Base-by-base conservation (phyloP, 495 filamentous ascomycete genomes). In the Annulohypoxylon bovei region DNA sequence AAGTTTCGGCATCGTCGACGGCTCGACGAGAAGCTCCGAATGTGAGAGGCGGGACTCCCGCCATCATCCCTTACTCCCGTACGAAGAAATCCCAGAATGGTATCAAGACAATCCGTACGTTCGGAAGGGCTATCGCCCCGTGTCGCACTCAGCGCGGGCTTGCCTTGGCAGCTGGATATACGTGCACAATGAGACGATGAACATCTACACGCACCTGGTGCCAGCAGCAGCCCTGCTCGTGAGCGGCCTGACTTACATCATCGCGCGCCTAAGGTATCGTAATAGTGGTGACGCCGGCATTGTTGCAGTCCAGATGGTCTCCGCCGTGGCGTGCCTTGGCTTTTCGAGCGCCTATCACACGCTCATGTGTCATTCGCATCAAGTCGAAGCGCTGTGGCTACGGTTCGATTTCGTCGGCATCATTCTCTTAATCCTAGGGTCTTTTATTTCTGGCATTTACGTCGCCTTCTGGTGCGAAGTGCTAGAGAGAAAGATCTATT, bases 141-240 rank as follows among this genome's bases (percentile, higher is more conserved):
- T 86, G 37, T 90, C 90, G 3, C 82, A 82, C 61, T 94, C 91
- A 4, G 90, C 90, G 75, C 75, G 76, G 12, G 81, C 77, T 32
- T 94, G 88, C 50, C 84, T 91, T 46, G 81, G 84, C 32, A 92
- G 88, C 27, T 80, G 93, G 65, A 78, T 83, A 50, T 92, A 93
- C 77, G 69, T 94, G n/a, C 92, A 96, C 78, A 96, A 95, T 75
- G 91, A 95, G 78, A 88, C 89, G 1, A 85, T 95, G 44, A 95
- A 95, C 74, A 93, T 95, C 64, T 94, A 92, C 73, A 88, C 90
- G 2, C 93, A 95, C 77, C 82, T 95, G 4, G 67, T 93, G 0
- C 80, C 83, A 0, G 82, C 74, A 9, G 47, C 28, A 52, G 61
- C 53, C 18, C 4, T 77, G 66, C 25, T 81, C 75, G 37, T 68